These are phyloP conservation scores for Polytrichum formosum DNA, from an alignment of 225 moss, liverwort and hornwort genomes.

Conservation along the genomic window DNA sequence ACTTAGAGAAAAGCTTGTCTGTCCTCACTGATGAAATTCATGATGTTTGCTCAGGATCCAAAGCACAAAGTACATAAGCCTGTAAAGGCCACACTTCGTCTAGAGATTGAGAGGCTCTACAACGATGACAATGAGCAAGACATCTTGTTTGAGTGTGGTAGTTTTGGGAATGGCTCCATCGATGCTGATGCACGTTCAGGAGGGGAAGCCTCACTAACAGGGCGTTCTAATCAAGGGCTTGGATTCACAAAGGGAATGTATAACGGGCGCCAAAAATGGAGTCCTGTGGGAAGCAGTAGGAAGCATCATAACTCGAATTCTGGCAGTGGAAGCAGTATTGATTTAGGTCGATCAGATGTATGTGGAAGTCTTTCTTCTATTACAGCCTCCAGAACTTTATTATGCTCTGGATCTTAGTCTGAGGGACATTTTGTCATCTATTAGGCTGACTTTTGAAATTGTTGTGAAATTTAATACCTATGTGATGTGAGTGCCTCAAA, in stretches of 20 bases:
- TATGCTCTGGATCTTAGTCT: background rate
- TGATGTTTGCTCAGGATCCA: conserved; percentile 61
- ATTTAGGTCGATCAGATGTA: conserved; percentile 81
- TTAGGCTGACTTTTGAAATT: background rate
- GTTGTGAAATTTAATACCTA: no score
- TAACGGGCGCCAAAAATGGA: conserved; percentile 75
- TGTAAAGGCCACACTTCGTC: conserved; percentile 89
- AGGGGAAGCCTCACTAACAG: conserved; percentile 64
- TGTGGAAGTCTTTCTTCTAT: background rate
- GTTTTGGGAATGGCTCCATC: conserved; percentile 86
- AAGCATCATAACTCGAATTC: conserved; percentile 68
- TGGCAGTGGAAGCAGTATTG: conserved; percentile 78
- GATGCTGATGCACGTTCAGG: conserved; percentile 77
- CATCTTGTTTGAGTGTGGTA: conserved; percentile 81
- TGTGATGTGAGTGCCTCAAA: no score
- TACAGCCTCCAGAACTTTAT: no score
- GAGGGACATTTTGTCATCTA: background rate
- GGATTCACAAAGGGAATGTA: conserved; percentile 65
- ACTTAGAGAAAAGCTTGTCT: background rate
- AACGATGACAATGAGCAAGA: conserved; percentile 81
- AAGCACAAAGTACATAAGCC: conserved; percentile 97
- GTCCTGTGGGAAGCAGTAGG: conserved; percentile 36
- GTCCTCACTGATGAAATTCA: background rate
- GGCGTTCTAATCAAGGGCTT: conserved; percentile 72
- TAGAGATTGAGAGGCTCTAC: conserved; percentile 83